Base-by-base conservation (phyloP, 1,139 yeast species). In the Yamadazyma trypodendri region DNA sequence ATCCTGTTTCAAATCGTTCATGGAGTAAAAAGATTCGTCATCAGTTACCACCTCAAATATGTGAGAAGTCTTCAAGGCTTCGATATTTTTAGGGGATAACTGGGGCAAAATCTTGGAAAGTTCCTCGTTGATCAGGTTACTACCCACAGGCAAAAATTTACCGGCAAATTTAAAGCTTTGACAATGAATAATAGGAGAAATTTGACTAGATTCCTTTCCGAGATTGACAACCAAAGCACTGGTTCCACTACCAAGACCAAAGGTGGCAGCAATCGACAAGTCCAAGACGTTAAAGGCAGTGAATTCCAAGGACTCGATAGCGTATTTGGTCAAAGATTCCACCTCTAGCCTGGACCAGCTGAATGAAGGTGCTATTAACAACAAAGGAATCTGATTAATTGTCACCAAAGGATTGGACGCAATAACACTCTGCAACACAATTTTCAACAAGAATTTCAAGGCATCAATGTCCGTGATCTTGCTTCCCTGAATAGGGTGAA, bases 211-310 rank as follows among this genome's bases (percentile, higher is more conserved):
- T 30, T 81, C 78, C 42, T 72, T 68, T 15, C 97, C 97, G 31
- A 92, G 72, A 58, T 92, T 95, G 32, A 92, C 79, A 16, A 92
- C 87, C 28, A 84, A 61, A 1, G 92, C 76, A 40, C 72, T 77
- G 14, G 80, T 65, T 22, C 72, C 66, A 44, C 72, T 63, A 2
- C 83, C 80, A 55, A 83, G 74, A 0, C 96, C 94, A 60, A 81
- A 89, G 11, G 84, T 69, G 1, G 90, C 70, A 4, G 90, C 86
- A 33, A 89, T 63, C 1, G 92, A 71, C 27, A 75, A 65, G 38
- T 95, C 89, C 33, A 86, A 55, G 3, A 88, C 58, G 36, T 87
- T 74, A 51, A 90, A 79, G 0, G 87, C 94, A 6, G 87, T 81
- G 38, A 88, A 69, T 42, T 83, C 83, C 50, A 88, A 66, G 13